Percentiles rank a stretch among this genome's conserved stretches.
Evolutionary conservation across 208 protist species (phyloP).

Genomic region (Trichomonas gallinae): DNA sequence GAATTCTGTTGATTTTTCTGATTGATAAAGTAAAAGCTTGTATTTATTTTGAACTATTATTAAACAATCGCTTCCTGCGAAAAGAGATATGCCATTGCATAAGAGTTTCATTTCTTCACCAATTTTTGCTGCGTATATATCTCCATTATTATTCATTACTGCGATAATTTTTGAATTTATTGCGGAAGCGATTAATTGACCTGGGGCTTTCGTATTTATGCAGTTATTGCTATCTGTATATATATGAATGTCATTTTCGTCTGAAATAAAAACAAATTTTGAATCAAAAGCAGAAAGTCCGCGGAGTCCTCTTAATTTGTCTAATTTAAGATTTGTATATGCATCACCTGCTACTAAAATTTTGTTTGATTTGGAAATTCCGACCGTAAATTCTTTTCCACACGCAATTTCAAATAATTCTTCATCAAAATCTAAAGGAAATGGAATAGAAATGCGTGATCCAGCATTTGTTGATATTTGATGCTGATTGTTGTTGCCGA

Average conservation of each 20-base stretch:
- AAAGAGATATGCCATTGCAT: background rate
- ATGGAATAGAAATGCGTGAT: background rate
- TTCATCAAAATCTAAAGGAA: background rate
- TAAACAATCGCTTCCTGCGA: background rate
- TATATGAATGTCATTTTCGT: background rate
- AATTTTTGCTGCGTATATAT: background rate
- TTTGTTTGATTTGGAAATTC: background rate
- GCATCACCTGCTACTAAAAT: background rate
- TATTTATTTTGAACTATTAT: background rate
- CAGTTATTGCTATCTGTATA: background rate
- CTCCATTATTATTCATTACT: background rate
- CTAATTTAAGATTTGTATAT: background rate
- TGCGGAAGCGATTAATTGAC: background rate
- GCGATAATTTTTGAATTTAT: background rate
- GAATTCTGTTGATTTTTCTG: background rate
- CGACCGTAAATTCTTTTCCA: background rate
- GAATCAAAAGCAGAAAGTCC: background rate
- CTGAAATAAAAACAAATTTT: background rate
- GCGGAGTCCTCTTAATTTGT: background rate
- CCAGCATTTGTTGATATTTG: background rate
- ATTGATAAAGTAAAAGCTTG: background rate
- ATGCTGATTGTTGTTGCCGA: background rate
- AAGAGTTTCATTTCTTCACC: background rate
- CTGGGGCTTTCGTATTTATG: background rate
- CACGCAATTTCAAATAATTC: background rate